A percentile compares a stretch with the other conserved stretches of the same genome.
Conservation (phyloP, 2,329 filamentous ascomycete species). For the Aspergillus sp. region DNA sequence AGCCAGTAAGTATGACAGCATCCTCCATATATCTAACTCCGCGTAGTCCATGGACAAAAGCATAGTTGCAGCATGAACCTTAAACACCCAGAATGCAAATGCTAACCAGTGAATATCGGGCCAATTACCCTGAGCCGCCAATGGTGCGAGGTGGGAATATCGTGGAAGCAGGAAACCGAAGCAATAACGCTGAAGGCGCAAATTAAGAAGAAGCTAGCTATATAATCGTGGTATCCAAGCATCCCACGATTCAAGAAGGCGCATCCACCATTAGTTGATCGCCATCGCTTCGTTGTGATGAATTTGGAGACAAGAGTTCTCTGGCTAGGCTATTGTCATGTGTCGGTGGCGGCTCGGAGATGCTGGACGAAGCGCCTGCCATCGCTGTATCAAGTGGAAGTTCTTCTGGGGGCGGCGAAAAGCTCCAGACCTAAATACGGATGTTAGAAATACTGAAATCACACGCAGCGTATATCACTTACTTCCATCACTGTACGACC, state of each 20-base stretch:
- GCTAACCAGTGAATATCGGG: conserved; percentile 9
- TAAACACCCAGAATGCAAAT: conserved; percentile 25
- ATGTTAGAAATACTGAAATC: not conserved
- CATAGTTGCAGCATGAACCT: conserved; percentile 13
- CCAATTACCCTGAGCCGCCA: conserved; percentile 5
- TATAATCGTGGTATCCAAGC: conserved; percentile 15
- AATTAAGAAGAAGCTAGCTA: conserved; percentile 11
- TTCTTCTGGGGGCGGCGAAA: conserved; percentile 68
- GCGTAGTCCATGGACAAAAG: conserved; percentile 12
- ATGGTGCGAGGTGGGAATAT: conserved; percentile 7
- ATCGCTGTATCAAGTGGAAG: conserved; percentile 26
- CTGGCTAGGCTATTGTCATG: conserved; percentile 23
- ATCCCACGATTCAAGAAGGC: conserved; percentile 16
- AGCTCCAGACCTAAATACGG: conserved; percentile 77
- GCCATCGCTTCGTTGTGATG: conserved; percentile 26
- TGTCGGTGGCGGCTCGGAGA: conserved; percentile 27
- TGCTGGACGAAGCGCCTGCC: conserved; percentile 35
- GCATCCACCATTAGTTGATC: conserved; percentile 39
- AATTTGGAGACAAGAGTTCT: conserved; percentile 27
- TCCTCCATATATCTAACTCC: conserved; percentile 18
- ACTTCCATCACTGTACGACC: conserved; percentile 97
- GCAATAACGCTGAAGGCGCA: conserved; percentile 14
- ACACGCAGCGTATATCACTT: conserved; percentile 35
- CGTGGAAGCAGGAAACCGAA: conserved; percentile 14
- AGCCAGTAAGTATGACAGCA: conserved; percentile 9